Percentiles rank a stretch among this genome's conserved stretches.
These are phyloP conservation scores for Ophiostoma quercus DNA, from an alignment of 2,329 filamentous ascomycete genomes.

Conservation along the genomic window DNA sequence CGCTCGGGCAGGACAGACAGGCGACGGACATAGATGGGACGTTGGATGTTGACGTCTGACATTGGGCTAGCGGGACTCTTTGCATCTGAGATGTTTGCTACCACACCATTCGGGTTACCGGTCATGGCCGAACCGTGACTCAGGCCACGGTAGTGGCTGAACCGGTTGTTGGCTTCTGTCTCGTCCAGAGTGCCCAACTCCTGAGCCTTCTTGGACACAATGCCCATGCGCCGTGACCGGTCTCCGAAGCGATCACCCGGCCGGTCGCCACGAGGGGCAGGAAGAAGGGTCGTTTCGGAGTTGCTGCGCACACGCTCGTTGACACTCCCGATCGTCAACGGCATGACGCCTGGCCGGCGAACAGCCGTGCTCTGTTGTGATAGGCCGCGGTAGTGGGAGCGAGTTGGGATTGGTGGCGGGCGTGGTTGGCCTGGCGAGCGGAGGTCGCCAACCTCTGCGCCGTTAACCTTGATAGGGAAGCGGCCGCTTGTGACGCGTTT, in stretches of 20 bases:
- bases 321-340: conserved; percentile 60
- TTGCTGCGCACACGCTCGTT: conserved; percentile 64
- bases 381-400: conserved; percentile 73
- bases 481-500: conserved; percentile 60
- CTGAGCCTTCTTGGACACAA: conserved; percentile 54
- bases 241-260: conserved; percentile 41
- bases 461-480: conserved; percentile 68
- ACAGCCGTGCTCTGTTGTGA: conserved; percentile 62
- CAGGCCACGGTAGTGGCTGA: conserved; percentile 61
- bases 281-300: conserved; percentile 55
- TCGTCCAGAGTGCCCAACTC: conserved; percentile 61
- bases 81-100: conserved; percentile 24
- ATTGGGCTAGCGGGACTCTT: conserved; percentile 57
- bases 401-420: conserved; percentile 70
- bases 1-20: conserved; percentile 60
- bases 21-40: conserved; percentile 58
- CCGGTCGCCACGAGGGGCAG: conserved; percentile 42
- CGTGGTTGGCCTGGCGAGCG: conserved; percentile 63
- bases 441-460: conserved; percentile 61
- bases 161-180: conserved; percentile 56
- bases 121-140: conserved; percentile 67
- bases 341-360: conserved; percentile 68
- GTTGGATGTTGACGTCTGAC: conserved; percentile 47
- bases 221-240: conserved; percentile 57
- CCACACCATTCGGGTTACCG: conserved; percentile 37